Conservation (phyloP, 352 stramenopile genomes). For the Thalassiosira ordinaria region DNA sequence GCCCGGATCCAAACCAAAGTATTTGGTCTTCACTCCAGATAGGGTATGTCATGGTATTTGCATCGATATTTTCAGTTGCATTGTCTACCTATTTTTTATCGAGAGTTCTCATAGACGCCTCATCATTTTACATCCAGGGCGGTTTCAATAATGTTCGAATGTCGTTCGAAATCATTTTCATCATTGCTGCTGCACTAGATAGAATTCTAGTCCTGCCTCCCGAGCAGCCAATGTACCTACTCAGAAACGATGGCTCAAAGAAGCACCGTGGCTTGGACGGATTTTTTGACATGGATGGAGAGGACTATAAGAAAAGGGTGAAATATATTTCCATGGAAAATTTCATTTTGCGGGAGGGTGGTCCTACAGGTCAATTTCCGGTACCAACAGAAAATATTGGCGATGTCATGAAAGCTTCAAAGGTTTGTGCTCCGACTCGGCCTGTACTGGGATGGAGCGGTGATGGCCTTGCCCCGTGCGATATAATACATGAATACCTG, state of each 20-base stretch:
- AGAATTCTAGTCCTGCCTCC: constrained; percentile 88
- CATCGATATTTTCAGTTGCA: not conserved
- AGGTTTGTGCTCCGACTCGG: constrained; percentile 34
- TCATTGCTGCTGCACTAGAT: constrained; percentile 86
- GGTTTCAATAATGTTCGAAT: constrained; percentile 87
- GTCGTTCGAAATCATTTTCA: constrained; percentile 88
- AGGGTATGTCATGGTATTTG: constrained; percentile 53
- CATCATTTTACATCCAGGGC: not conserved
- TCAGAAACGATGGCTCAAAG: constrained; percentile 59
- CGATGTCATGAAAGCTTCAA: constrained; percentile 47
- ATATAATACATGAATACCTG: constrained; percentile 61
- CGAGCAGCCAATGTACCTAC: constrained; percentile 86
- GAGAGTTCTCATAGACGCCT: not conserved
- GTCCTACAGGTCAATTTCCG: constrained; percentile 47
- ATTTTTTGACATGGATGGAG: constrained; percentile 81
- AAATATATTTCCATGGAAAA: constrained; percentile 86
- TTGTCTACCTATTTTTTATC: no score
- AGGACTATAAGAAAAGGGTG: constrained; percentile 71
- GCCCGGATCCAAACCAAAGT: constrained; percentile 63
- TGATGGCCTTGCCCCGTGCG: constrained; percentile 44
- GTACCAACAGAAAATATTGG: constrained; percentile 44
- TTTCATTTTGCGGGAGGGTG: constrained; percentile 82
- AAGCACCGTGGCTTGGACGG: constrained; percentile 76
- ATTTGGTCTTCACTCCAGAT: constrained; percentile 89
- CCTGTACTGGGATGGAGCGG: constrained; percentile 4